A percentile compares a stretch with the other conserved stretches of the same genome.
Conservation (phyloP, 129 eudicot species). For the Artemisia tridentata region DNA sequence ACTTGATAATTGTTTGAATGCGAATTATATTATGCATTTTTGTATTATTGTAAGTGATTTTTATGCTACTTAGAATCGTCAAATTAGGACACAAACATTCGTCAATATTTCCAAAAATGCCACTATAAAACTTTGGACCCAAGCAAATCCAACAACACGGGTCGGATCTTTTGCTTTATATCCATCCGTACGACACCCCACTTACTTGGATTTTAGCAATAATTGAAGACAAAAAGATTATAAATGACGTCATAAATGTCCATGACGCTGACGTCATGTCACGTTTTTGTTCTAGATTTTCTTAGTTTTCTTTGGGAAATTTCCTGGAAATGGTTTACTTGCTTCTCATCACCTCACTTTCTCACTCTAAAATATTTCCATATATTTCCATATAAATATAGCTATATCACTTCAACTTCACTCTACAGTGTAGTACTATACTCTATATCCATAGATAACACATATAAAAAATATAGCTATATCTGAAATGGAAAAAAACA, state of each 20-base stretch:
- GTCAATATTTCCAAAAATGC: slow-evolving; percentile 8
- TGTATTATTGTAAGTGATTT: background rate
- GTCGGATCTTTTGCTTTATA: background rate
- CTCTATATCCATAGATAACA: background rate
- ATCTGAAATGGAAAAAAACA: slow-evolving; percentile 27
- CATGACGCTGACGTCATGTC: background rate
- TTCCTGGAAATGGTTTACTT: slow-evolving; percentile 10
- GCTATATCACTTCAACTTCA: slow-evolving; percentile 13
- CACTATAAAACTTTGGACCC: background rate
- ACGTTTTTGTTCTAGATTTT: slow-evolving; percentile 16
- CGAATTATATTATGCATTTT: background rate
- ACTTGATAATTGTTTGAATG: background rate
- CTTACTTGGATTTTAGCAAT: background rate
- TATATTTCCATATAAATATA: background rate
- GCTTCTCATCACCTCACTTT: slow-evolving; percentile 11
- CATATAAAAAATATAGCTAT: background rate
- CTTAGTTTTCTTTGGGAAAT: slow-evolving; percentile 1
- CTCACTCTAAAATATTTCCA: slow-evolving; percentile 11
- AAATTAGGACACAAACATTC: background rate
- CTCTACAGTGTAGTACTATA: slow-evolving; percentile 20
- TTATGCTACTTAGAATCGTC: background rate
- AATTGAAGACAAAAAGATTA: slow-evolving; percentile 4
- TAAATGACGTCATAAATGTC: background rate
- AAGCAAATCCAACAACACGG: background rate
- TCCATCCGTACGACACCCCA: background rate